Conservation (phyloP, 257 asterid genomes). For the Avicennia marina region DNA sequence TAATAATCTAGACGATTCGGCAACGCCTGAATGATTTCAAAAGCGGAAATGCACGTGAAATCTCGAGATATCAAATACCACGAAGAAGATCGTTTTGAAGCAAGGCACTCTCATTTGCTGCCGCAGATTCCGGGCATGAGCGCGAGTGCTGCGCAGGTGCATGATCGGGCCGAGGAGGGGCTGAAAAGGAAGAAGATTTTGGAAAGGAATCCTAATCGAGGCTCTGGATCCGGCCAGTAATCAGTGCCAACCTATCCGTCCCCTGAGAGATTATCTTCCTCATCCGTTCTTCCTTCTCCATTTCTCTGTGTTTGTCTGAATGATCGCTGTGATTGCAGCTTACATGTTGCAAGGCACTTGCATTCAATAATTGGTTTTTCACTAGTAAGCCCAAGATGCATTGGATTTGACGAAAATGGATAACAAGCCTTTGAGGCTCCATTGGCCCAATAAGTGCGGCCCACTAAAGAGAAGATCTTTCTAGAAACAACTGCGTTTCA, state of each 20-base stretch:
- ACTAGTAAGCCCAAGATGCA: no score
- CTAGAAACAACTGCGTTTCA: slow-evolving; percentile 1
- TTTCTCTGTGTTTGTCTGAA: no score
- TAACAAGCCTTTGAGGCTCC: no score
- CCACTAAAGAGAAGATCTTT: slow-evolving; percentile 12
- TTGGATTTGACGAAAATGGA: no score
- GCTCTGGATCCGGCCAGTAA: slow-evolving; percentile 41
- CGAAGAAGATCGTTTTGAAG: slow-evolving; percentile 3
- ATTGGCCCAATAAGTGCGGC: not conserved
- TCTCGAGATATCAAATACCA: slow-evolving; percentile 12
- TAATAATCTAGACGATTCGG: no score
- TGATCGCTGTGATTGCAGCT: no score
- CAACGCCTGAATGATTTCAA: no score
- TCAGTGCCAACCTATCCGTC: slow-evolving; percentile 50
- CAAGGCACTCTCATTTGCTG: slow-evolving; percentile 4
- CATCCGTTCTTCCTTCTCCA: slow-evolving; percentile 55
- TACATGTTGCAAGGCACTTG: no score
- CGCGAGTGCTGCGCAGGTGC: slow-evolving; percentile 25
- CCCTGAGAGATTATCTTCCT: slow-evolving; percentile 43
- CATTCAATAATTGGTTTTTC: no score
- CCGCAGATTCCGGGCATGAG: slow-evolving; percentile 28
- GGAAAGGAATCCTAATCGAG: slow-evolving; percentile 31
- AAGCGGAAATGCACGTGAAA: no score
- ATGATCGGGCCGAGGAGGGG: slow-evolving; percentile 13
- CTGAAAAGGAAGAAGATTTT: slow-evolving; percentile 29